Percentiles rank a stretch among this genome's conserved stretches.
Evolutionary conservation across 169 alveolate species (phyloP).

Genomic region (Plasmodium adleri): DNA sequence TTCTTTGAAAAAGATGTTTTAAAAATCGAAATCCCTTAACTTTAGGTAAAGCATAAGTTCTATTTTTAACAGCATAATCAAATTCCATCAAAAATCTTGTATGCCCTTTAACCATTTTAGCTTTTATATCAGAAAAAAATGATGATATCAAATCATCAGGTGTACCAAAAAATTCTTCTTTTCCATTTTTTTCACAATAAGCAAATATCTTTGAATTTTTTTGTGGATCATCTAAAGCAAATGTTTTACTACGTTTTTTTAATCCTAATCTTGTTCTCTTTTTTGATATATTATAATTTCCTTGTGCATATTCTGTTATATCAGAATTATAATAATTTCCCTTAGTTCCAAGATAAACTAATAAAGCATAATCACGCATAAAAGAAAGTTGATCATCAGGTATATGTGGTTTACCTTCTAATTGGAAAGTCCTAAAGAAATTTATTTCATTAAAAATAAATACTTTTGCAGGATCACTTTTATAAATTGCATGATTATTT

Average conservation of each 20-base stretch:
- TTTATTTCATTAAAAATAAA: neutral
- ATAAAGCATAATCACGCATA: no score
- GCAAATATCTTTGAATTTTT: neutral
- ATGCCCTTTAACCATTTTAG: conserved; percentile 37
- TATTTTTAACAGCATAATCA: conserved; percentile 9
- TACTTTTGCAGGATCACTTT: neutral
- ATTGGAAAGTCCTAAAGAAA: neutral
- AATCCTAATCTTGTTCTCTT: conserved; percentile 23
- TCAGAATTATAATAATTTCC: conserved; percentile 52
- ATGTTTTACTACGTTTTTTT: conserved; percentile 48
- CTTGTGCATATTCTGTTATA: conserved; percentile 21
- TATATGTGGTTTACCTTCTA: no score
- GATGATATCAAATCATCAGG: conserved; percentile 29
- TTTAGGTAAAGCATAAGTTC: conserved; percentile 21
- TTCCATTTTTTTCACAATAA: conserved; percentile 14
- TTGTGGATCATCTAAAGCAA: conserved; percentile 1
- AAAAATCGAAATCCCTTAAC: conserved; percentile 50
- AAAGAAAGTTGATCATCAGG: no score
- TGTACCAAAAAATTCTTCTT: conserved; percentile 24
- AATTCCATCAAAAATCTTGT: conserved; percentile 36
- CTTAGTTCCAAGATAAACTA: no score
- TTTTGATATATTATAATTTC: neutral
- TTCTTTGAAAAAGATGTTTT: conserved; percentile 50
- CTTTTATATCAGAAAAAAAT: conserved; percentile 60
- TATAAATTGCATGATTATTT: conserved; percentile 12